Evolutionary conservation across 148 eudicot species (phyloP).

Genomic region (Cornus florida): DNA sequence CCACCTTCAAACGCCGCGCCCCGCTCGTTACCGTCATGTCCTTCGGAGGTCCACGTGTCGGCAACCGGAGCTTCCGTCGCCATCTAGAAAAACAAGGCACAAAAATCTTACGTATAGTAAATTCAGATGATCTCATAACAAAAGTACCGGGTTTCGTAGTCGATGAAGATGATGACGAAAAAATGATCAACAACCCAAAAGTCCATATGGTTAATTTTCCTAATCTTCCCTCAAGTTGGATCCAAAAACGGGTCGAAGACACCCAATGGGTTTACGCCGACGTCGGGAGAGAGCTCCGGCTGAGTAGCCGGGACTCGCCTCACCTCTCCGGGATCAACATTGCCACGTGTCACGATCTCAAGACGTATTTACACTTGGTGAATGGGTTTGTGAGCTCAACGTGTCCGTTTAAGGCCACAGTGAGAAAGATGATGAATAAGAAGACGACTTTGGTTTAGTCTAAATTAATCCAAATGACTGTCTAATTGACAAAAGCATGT

Average conservation of each 20-base stretch:
- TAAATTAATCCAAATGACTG: too few relatives aligned
- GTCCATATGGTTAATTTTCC: not conserved
- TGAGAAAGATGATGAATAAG: not conserved
- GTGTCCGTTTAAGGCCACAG: conserved; percentile 17
- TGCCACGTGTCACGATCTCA: conserved; percentile 78
- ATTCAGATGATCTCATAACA: conserved; percentile 69
- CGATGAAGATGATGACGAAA: conserved; percentile 17
- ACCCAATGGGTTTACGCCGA: conserved; percentile 79
- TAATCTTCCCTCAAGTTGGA: conserved; percentile 37
- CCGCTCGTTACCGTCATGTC: conserved; percentile 72
- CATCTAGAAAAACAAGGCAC: conserved; percentile 62
- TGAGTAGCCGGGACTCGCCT: conserved; percentile 41
- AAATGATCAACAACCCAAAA: not conserved
- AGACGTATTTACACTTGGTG: conserved; percentile 74
- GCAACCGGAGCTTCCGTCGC: conserved; percentile 58
- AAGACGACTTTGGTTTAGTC: not conserved
- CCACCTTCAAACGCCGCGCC: conserved; percentile 31
- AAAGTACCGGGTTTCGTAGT: conserved; percentile 75
- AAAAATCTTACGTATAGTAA: conserved; percentile 68
- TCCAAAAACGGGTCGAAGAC: conserved; percentile 43
- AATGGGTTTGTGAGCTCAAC: conserved; percentile 41
- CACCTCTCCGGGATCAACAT: conserved; percentile 33
- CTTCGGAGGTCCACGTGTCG: conserved; percentile 87
- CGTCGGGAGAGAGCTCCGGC: conserved; percentile 72
- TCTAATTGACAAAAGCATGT: too few relatives aligned